Evolutionary conservation across 75 land plant genomes (phyloP), one percentile per base, ranked within the genome.

Genomic region (Ceratopteris richardii): DNA sequence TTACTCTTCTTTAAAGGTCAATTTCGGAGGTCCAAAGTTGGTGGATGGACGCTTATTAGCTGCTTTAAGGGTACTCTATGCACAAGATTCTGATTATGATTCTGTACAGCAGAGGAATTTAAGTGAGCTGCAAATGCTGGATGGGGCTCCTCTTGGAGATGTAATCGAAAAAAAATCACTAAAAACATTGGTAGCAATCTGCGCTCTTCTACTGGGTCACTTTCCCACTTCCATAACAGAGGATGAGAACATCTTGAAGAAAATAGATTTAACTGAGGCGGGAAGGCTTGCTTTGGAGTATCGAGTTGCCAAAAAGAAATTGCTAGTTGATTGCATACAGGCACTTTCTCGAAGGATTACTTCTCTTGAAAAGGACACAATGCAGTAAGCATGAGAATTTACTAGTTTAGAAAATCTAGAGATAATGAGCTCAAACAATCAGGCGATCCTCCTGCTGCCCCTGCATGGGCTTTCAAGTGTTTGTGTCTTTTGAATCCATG

Each of bases 21-120:
- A 51, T 20, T 50, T 93, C 47, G 97, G 97, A 71, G 98, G 90
- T 53, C 53, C 78, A 4, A 81, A 83, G n/a, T 26, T 82, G 42
- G 77, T 93, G 2, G 98, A 93, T 39, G 90, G 95, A 22, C 87
- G 96, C 1, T 59, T 93, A 28, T 69, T 93, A 44, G 98, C 90
- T 19, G 90, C 90, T 2, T 55, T 93, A 33, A 71, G 98, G 67
- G 67, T 93, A 19, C 69, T 93, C 36, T 75, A 82, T 31, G 68
- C 85, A 3, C 56, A 41, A 43, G 79, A 77, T 43, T 21, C 21
- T 16, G 79, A 77, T 43, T 21, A 16, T 16, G 37, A 33, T 33
- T 16, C 56, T 6, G 73, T 79, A n/a, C 23, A 68, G 21, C 65
- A 68, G 13, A 61, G 58, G 14, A 69, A 66, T 47, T 44, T 81